Percentiles rank a stretch among this genome's conserved stretches.
phyloP scores from a whole-genome alignment of 129 eudicot species.

The Scalesia atractyloides region DNA sequence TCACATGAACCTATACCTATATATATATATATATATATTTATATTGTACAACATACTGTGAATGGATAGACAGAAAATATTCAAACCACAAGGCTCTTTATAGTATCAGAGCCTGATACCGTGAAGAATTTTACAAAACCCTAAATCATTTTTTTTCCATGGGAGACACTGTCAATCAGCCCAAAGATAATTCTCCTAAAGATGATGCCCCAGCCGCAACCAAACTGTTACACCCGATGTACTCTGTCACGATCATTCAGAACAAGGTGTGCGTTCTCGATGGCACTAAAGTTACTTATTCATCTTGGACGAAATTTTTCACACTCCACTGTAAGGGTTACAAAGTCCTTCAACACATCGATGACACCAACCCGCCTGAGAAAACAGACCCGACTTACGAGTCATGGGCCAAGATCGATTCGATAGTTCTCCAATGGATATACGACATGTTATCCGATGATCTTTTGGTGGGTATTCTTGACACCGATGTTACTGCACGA shows the following conservation, averaged over 20 bases:
- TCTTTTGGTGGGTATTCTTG: too few relatives aligned
- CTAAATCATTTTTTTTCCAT: too few relatives aligned
- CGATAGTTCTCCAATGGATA: neutral
- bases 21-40: too few relatives aligned
- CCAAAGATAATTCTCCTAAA: too few relatives aligned
- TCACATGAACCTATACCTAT: too few relatives aligned
- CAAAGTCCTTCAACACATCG: neutral
- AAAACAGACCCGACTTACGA: neutral
- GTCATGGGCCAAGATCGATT: neutral
- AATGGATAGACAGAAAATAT: neutral
- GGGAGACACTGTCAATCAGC: too few relatives aligned
- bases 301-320: neutral
- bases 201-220: too few relatives aligned
- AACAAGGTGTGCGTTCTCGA: neutral
- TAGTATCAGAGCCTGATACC: conserved; percentile 1
- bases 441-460: neutral
- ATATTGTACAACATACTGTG: too few relatives aligned
- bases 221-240: neutral
- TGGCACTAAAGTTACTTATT: neutral
- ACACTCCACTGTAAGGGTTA: neutral
- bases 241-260: neutral
- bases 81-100: neutral
- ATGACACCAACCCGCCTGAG: neutral
- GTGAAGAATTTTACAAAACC: neutral
- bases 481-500: too few relatives aligned